phyloP scores from a whole-genome alignment of 306 rosid species.

The Corylus avellana region DNA sequence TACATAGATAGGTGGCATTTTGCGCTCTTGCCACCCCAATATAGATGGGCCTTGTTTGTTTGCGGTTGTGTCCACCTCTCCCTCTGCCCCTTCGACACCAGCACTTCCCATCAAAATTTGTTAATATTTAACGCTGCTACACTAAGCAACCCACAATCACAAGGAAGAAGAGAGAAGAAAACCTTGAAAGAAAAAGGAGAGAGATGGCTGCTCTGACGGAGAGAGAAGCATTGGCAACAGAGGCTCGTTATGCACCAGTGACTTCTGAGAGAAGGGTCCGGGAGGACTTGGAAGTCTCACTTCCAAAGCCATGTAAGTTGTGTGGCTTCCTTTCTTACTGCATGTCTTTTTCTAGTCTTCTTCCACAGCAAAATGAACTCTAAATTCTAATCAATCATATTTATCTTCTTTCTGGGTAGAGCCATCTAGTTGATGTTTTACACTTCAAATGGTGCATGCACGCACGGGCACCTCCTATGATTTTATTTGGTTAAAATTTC shows the following conservation, averaged over 20 bases:
- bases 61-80: not conserved
- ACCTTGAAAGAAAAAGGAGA: not conserved
- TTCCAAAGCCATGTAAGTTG: constrained; percentile 72
- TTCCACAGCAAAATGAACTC: not conserved
- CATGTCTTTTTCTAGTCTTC: not conserved
- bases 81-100: not conserved
- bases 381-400: not conserved
- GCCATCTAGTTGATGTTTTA: not conserved
- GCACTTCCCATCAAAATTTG: not conserved
- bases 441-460: not conserved
- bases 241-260: constrained; percentile 60
- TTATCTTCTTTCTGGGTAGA: not conserved
- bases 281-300: constrained; percentile 60
- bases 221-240: constrained; percentile 56
- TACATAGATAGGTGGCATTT: constrained; percentile 16
- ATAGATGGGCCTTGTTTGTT: not conserved
- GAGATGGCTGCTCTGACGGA: constrained; percentile 47
- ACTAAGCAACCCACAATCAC: not conserved
- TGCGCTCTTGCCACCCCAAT: constrained; percentile 44
- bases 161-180: not conserved
- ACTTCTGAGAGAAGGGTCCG: constrained; percentile 66
- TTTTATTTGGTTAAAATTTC: no score
- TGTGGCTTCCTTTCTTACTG: not conserved
- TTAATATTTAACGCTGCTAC: not conserved
- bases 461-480: no score